phyloP scores from a whole-genome alignment of 202 grass and related monocot genomes.

The Brachypodium distachyon region DNA sequence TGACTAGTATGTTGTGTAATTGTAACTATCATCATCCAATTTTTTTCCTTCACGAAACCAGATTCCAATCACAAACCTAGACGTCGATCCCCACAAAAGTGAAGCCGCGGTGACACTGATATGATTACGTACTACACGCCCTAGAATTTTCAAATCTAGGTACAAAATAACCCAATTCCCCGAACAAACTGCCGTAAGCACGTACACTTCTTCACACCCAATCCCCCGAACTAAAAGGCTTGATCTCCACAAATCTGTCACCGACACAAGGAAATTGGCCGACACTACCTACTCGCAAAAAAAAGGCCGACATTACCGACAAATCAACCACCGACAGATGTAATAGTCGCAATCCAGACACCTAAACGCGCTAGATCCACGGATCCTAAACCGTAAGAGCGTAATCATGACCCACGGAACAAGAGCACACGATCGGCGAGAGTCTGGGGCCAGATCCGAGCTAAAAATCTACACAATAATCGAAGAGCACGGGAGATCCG shows the following conservation, averaged over 20 bases:
- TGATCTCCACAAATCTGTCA: not conserved
- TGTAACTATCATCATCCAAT: not conserved
- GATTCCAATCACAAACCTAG: not conserved
- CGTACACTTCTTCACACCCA: not conserved
- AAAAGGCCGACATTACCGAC: not conserved
- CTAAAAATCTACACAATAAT: not conserved
- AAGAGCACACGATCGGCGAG: not conserved
- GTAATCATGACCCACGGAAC: not conserved
- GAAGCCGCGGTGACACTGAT: not conserved
- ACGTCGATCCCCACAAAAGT: not conserved
- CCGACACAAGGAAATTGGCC: not conserved
- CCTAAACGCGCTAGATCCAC: not conserved
- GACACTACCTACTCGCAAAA: not conserved
- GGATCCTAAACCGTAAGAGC: not conserved
- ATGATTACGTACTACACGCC: not conserved
- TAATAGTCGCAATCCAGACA: not conserved
- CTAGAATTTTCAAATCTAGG: not conserved
- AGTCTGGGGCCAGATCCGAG: not conserved
- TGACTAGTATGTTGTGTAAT: not conserved
- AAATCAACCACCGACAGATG: not conserved
- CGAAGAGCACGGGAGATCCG: not conserved
- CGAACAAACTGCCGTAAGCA: not conserved
- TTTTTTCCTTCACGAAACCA: not conserved
- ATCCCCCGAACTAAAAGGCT: not conserved
- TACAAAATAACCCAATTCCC: not conserved